Evolutionary conservation across 1,284 basidiomycete genomes (phyloP), one percentile per base, ranked within the genome.

Genomic region (Puccinia polysora): DNA sequence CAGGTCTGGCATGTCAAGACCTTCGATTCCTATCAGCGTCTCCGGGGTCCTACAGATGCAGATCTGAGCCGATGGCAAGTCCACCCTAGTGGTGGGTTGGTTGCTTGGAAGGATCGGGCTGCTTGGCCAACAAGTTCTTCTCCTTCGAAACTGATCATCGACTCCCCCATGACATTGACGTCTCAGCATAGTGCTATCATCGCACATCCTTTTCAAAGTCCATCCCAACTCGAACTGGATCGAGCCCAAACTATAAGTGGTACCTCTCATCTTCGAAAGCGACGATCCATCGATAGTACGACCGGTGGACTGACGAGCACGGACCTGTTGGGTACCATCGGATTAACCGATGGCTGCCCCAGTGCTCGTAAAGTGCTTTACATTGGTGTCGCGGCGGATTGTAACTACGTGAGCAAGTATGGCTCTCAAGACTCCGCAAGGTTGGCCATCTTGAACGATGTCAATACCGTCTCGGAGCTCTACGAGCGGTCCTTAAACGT

Each of bases 221-320:
- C 50, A 12, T 14, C 12, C 5, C n/a, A n/a, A n/a, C 18, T 8
- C 25, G 77, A 55, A 82, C 81, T 75, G 81, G 86, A 45, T 84
- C 87, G 12, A 74, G 73, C 8, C 73, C 75, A 55, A 82, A 83
- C 75, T 68, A 86, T 86, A 86, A 87, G 74, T 73, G 83, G 80
- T n/a, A 56, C 47, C 30, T 32, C 36, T 5, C 43, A 52, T 49
- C 15, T 71, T 71, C 76, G 87, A 87, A 81, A 83, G 85, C 30
- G 82, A 82, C 7, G 84, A 84, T 40, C 74, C 73, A 23, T 60
- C 18, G 25, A 76, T 75, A 49, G 76, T 75, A 65, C 53, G 75
- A 45, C 73, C 75, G 8, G 75, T 73, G 30, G 58, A 34, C 40
- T 45, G 34, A 18, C 23, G 14, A 38, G 40, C 73, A 91, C 32